Conservation (phyloP, 2,329 filamentous ascomycete genomes). For the Colletotrichum acutatum region DNA sequence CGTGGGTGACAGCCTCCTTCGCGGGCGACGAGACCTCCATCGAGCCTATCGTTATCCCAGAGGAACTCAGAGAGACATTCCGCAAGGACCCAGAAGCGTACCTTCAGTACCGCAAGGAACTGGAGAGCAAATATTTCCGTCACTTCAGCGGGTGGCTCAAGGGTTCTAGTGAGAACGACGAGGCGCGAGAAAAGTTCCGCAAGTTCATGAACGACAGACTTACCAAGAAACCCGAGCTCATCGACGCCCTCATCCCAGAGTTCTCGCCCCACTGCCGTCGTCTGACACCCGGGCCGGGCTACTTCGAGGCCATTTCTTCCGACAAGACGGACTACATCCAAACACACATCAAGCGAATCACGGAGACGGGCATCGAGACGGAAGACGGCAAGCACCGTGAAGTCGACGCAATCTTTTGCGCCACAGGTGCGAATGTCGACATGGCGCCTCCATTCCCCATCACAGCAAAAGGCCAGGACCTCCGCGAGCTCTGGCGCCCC, state of each 20-base stretch:
- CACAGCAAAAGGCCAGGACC: constrained; percentile 61
- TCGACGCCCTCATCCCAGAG: constrained; percentile 67
- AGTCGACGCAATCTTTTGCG: constrained; percentile 74
- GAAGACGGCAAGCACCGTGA: constrained; percentile 65
- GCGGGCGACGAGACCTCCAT: constrained; percentile 65
- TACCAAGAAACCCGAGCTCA: constrained; percentile 63
- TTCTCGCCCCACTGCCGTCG: constrained; percentile 74
- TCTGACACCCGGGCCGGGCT: constrained; percentile 73
- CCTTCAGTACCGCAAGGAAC: constrained; percentile 65
- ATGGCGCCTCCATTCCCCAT: constrained; percentile 71
- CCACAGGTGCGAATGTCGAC: constrained; percentile 73
- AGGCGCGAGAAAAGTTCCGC: constrained; percentile 58
- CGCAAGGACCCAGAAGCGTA: constrained; percentile 70
- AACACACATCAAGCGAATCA: constrained; percentile 67
- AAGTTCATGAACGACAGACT: constrained; percentile 66
- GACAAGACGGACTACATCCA: constrained; percentile 72
- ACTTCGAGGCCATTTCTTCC: constrained; percentile 71
- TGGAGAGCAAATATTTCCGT: constrained; percentile 72
- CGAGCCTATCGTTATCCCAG: constrained; percentile 63
- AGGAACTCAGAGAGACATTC: constrained; percentile 67
- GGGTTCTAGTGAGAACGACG: constrained; percentile 59
- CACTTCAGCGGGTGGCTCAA: constrained; percentile 66
- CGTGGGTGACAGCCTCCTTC: constrained; percentile 75
- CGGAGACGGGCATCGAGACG: constrained; percentile 68
- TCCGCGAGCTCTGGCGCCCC: constrained; percentile 66